Base-by-base conservation (phyloP, 345 rosid genomes). In the Noccaea caerulescens region DNA sequence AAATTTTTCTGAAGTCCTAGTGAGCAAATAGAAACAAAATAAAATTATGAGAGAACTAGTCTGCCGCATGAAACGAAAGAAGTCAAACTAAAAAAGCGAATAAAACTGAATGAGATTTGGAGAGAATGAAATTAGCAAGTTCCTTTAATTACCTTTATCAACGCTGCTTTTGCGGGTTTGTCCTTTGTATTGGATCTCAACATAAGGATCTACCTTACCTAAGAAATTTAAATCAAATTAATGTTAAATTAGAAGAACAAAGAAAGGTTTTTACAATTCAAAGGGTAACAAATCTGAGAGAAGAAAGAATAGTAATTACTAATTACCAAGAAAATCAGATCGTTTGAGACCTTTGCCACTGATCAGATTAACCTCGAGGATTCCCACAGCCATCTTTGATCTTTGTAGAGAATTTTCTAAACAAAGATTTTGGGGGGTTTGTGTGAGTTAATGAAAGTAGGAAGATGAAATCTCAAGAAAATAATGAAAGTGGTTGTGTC, bases 191-290 rank as follows among this genome's bases (percentile, higher is more conserved):
- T 85, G 73, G 33, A 89, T 68, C 74, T 83, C 27, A 63, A 91
- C 97, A 62, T 89, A 93, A 3, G 96, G 91, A 75, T 93, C 98
- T 59, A 82, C 69, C 12, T 81, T 65, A 68, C 93, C 96, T 90
- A 16, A 5, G 0, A 36, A 9, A 38, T 59, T 39, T 20, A 11
- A 33, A 38, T 66, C 47, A 32, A 71, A 47, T 27, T 5, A n/a
- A 25, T 32, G 13, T 63, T 69, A 51, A n/a, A 27, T 43, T 42
- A 8, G 36, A 5, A 18, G 53, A 16, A 0, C 1, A 23, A 53
- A 45, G 0, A 16, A 7, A 27, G 14, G 33, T 9, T 65, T 47
- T 34, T 18, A 12, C 16, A 39, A 18, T 25, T 16, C 1, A 46
- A 10, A 56, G 32, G 14, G 5, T 36, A 25, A 8, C 8, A 14